Percentiles rank a stretch among this genome's conserved stretches.
Conservation (phyloP, 345 rosid species). For the Hypericum androsaemum region DNA sequence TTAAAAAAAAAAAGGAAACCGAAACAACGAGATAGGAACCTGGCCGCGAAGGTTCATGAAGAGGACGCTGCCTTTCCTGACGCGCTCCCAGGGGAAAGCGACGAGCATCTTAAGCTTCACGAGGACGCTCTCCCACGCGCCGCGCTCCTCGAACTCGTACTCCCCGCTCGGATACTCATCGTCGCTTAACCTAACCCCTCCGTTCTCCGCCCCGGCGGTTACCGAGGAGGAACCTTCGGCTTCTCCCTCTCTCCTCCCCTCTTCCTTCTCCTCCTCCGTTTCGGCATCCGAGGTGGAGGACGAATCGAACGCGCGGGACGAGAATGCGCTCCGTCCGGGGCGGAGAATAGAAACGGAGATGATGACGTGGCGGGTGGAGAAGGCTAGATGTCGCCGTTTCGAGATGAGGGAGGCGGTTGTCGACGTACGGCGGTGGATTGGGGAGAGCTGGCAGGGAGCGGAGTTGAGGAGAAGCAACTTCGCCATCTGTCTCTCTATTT, state of each 20-base stretch:
- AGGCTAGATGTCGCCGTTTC: slow-evolving; percentile 9
- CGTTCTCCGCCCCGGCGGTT: slow-evolving; percentile 8
- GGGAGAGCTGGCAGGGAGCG: slow-evolving; percentile 29
- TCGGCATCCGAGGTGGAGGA: slow-evolving; percentile 19
- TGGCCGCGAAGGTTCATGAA: slow-evolving; percentile 87
- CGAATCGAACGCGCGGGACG: slow-evolving; percentile 58
- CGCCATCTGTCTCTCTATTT: slow-evolving; percentile 35
- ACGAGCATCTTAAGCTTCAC: slow-evolving; percentile 66
- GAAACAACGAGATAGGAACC: slow-evolving; percentile 29
- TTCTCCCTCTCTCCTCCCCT: neutral
- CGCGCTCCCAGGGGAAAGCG: slow-evolving; percentile 86
- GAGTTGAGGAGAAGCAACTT: slow-evolving; percentile 35
- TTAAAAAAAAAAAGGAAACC: neutral
- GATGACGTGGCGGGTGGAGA: slow-evolving; percentile 12
- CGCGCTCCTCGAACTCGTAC: slow-evolving; percentile 36
- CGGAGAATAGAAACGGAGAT: neutral
- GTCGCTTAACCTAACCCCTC: slow-evolving; percentile 1
- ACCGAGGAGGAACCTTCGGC: too few species aligned
- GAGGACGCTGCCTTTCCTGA: slow-evolving; percentile 74
- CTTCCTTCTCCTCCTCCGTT: slow-evolving; percentile 16
- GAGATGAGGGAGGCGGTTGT: slow-evolving; percentile 22
- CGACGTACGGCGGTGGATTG: slow-evolving; percentile 17
- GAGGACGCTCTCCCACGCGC: slow-evolving; percentile 48
- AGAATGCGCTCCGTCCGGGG: slow-evolving; percentile 17
- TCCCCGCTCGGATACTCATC: slow-evolving; percentile 67